Conservation (phyloP, 495 filamentous ascomycete species). For the Tuber microsphaerosporum region DNA sequence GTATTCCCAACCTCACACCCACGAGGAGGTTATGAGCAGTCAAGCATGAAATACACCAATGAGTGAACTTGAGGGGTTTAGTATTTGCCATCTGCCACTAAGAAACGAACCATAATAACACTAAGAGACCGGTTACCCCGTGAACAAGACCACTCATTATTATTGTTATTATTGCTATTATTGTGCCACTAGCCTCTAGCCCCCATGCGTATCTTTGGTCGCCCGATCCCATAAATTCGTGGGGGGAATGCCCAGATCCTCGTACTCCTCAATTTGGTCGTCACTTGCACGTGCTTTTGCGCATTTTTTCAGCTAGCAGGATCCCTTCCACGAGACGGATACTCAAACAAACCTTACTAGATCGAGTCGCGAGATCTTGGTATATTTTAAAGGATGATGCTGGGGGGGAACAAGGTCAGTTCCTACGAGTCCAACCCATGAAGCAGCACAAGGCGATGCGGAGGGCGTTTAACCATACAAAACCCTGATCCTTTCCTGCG, state of each 20-base stretch:
- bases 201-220: slow-evolving; percentile 34
- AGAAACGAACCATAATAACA: slow-evolving; percentile 15
- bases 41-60: slow-evolving; percentile 65
- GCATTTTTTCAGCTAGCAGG: slow-evolving; percentile 34
- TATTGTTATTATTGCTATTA: not conserved
- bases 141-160: not conserved
- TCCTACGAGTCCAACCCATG: not conserved
- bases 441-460: slow-evolving; percentile 20
- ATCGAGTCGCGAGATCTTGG: slow-evolving; percentile 29
- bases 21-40: slow-evolving; percentile 49
- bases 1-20: slow-evolving; percentile 44
- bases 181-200: not conserved
- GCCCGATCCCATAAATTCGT: slow-evolving; percentile 62
- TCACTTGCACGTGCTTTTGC: slow-evolving; percentile 26
- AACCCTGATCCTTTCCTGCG: slow-evolving; percentile 31
- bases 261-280: slow-evolving; percentile 20
- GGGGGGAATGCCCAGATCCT: slow-evolving; percentile 43
- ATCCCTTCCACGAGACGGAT: slow-evolving; percentile 30
- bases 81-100: slow-evolving; percentile 16
- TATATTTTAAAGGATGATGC: slow-evolving; percentile 34
- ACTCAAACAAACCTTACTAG: slow-evolving; percentile 20
- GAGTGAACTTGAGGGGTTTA: slow-evolving; percentile 50
- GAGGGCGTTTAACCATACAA: slow-evolving; percentile 29
- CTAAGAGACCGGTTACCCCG: not conserved
- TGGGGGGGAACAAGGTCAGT: slow-evolving; percentile 7